A percentile compares a stretch with the other conserved stretches of the same genome.
These are phyloP conservation scores for Hemileccinum rubropunctum DNA, from an alignment of 768 basidiomycete species.

Conservation along the genomic window DNA sequence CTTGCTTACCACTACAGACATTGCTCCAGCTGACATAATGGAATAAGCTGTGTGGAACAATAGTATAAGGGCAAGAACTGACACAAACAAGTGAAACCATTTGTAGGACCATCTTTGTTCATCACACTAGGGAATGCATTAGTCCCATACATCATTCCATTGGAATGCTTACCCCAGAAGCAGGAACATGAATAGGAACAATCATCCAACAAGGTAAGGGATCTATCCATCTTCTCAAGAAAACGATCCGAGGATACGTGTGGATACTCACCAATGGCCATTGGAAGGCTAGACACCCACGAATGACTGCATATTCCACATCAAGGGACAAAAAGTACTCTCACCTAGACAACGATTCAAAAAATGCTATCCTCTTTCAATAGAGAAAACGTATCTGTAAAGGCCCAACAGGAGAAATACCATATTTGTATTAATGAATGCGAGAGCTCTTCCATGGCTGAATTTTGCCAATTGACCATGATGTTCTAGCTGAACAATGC, in stretches of 20 bases:
- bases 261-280: slow-evolving; percentile 24
- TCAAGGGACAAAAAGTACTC: slow-evolving; percentile 19
- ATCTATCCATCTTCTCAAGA: slow-evolving; percentile 9
- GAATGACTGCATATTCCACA: slow-evolving; percentile 24
- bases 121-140: slow-evolving; percentile 6
- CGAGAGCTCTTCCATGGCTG: slow-evolving; percentile 1
- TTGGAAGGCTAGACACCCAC: slow-evolving; percentile 17
- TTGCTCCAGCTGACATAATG: slow-evolving; percentile 3
- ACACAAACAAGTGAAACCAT: slow-evolving; percentile 13
- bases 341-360: slow-evolving; percentile 16
- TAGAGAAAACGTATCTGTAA: slow-evolving; percentile 17
- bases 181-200: slow-evolving; percentile 14
- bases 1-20: slow-evolving; percentile 13
- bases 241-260: not conserved
- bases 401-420: slow-evolving; percentile 19
- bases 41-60: not conserved
- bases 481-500: not conserved
- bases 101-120: not conserved
- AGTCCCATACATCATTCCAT: not conserved
- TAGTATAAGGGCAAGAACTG: not conserved
- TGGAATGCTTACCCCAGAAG: slow-evolving; percentile 13
- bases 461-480: slow-evolving; percentile 20
- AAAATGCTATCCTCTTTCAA: not conserved
- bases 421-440: not conserved
- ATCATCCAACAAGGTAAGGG: slow-evolving; percentile 23